A percentile compares a stretch with the other conserved stretches of the same genome.
Evolutionary conservation across 2,329 filamentous ascomycete species (phyloP).

Genomic region (Beauveria sp.): DNA sequence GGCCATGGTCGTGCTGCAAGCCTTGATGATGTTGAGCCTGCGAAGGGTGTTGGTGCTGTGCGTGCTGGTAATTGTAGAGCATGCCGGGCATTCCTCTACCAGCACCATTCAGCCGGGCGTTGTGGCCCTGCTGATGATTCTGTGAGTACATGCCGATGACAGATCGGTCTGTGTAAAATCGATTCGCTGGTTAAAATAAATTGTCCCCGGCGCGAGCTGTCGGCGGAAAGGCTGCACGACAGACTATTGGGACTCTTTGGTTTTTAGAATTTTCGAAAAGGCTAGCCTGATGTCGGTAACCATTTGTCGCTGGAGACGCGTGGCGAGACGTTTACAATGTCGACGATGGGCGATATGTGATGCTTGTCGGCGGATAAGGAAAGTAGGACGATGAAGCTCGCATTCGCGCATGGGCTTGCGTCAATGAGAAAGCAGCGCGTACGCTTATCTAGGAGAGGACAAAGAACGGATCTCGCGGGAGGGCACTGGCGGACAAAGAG

Average conservation of each 20-base stretch:
- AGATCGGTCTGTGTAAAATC: not conserved
- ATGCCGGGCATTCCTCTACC: constrained; percentile 53
- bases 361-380: constrained; percentile 26
- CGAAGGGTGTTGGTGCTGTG: constrained; percentile 54
- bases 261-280: constrained; percentile 10
- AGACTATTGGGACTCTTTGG: constrained; percentile 12
- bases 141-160: constrained; percentile 62
- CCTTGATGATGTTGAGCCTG: constrained; percentile 57
- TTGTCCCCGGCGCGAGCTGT: constrained; percentile 15
- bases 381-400: constrained; percentile 26
- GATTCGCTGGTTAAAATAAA: constrained; percentile 1
- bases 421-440: constrained; percentile 16
- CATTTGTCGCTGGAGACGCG: constrained; percentile 18
- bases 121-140: constrained; percentile 64
- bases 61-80: constrained; percentile 62
- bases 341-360: constrained; percentile 11
- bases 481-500: not conserved
- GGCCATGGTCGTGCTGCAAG: constrained; percentile 51
- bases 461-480: constrained; percentile 1
- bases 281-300: constrained; percentile 14
- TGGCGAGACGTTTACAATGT: constrained; percentile 6
- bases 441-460: constrained; percentile 23
- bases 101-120: constrained; percentile 61
- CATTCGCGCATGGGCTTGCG: constrained; percentile 32
- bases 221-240: constrained; percentile 17